Base-by-base conservation (phyloP, 192 early-diverging fungal genomes). In the Rhizophlyctis rosea region DNA sequence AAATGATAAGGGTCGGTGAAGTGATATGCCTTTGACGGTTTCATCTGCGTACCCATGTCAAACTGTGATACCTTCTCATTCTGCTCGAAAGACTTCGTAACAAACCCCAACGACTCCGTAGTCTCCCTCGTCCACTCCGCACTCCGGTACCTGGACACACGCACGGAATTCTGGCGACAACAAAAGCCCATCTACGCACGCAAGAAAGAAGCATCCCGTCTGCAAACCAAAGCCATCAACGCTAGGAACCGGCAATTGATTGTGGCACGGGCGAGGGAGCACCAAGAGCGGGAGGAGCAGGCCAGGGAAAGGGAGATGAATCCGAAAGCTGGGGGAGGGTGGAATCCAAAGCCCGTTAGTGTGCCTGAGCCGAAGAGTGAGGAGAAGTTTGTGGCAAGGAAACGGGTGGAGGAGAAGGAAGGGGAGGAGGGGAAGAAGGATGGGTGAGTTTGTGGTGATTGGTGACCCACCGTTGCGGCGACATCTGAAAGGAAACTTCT, bases 141-240 rank as follows among this genome's bases (percentile, higher is more conserved):
- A 14, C 62, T 82, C 18, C 39, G 69, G 29, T 82, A 81, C 64
- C 53, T 82, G 27, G 67, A 75, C 5, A 73, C 62, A 21, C 61
- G 80, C 24, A 72, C 70, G 16, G 80, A 79, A 36, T 82, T 82
- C 51, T 82, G 80, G 80, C 66, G 80, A 27, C 79, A 82, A 54
- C 79, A 82, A 59, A 76, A 79, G 32, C 80, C 80, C 18, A 58
- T 82, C 2, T 82, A 82, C 58, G 77, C 80, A 28, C 53, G 80
- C 3, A 32, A 57, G 28, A 78, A 74, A 34, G 75, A 72, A 34
- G 54, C 55, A 32, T 71, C 70, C 11, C 54, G 57, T 34, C 34
- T 57, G 1, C 48, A 36, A n/a, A 60, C 51, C 1, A 65, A 61
- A 29, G 70, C 49, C 3, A 71, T 71, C 30, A 11, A 4, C 5